Evolutionary conservation across 1,284 basidiomycete genomes (phyloP), one percentile per base, ranked within the genome.

Genomic region (Melampsora larici-populina): DNA sequence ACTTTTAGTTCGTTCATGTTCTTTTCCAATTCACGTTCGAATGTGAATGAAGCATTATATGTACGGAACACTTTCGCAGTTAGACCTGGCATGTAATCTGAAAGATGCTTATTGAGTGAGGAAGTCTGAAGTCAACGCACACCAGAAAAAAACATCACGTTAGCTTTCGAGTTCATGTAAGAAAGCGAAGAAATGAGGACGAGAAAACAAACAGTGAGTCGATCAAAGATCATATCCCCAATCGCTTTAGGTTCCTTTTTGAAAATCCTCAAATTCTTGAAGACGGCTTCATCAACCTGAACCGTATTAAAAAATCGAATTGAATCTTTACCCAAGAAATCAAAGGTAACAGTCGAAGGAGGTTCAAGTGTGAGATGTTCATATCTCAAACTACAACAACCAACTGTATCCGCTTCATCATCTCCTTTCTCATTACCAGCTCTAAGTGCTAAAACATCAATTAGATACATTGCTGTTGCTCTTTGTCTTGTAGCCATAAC

Each of bases 31-130:
- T 96, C 90, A 69, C 91, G 86, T 83, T 97, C 93, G 87, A 97
- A 96, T 1, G 94, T 96, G 84, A 89, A 90, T 36, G 94, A 97
- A 21, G 94, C 94, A 83, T 98, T 98, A 86, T 92, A 98, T 76
- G 94, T 98, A 93, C 94, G 94, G 88, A 98, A 98, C 29, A 98
- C 94, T 84, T 97, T 98, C 74, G 94, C 94, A 0, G 94, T 95
- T 31, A 98, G 87, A 21, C 95, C 95, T 81, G 94, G 92, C 94
- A 97, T 98, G 84, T 96, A 93, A 58, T 88, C 89, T 63, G 88
- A 89, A 78, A 98, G 87, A 84, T 97, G 92, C 83, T 94, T 94
- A 86, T 98, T 98, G 79, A 98, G 85, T 2, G 87, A 86, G 2
- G 87, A 85, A 0, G 94, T 96, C 93, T 97, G 82, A 26, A 29